Evolutionary conservation across 2,329 filamentous ascomycete species (phyloP), one percentile per base, ranked within the genome.

Genomic region (Pestalotiopsis fici): DNA sequence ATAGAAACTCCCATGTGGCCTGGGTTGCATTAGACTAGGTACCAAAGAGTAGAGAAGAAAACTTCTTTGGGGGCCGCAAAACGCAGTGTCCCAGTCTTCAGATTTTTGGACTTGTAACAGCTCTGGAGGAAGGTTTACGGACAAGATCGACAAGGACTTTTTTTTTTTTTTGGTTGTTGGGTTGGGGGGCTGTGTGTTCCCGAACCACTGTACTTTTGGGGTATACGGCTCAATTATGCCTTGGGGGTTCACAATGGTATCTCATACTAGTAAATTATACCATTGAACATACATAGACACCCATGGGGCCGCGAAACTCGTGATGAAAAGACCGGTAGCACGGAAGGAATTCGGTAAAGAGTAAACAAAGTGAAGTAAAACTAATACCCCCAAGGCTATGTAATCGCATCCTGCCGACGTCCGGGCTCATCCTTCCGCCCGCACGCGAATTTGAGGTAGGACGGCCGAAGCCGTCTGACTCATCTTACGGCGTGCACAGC

Each of bases 401-500:
- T n/a, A 57, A 18, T 13, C 21, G 21, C 2, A n/a, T 50, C 55
- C 55, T 31, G 25, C 55, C 55, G 55, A 57, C 18, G 15, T 15
- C 55, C 55, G 27, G 27, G 23, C 13, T 1, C n/a, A 28, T 25
- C 55, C 12, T 28, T 11, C 55, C 25, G 55, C 27, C 55, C 13
- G 55, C 55, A 27, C 23, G 23, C 55, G 12, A 27, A 57, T 27
- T 18, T n/a, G 43, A 50, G 55, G 55, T 6, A 57, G 13, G 13
- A 60, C 57, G 28, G 57, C 57, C 31, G 57, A 60, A 60, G 37
- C 57, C 57, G 31, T 60, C 57, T 60, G 57, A 60, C 57, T 60
- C 57, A 60, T 60, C 57, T n/a, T 21, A 60, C 57, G 28, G 27
- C 28, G 18, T 31, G 31, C 57, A 60, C 57, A 60, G 57, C 57